Percentiles rank a stretch among this genome's conserved stretches.
phyloP scores from a whole-genome alignment of 495 filamentous ascomycete species.

The Lophiostoma macrostomum region DNA sequence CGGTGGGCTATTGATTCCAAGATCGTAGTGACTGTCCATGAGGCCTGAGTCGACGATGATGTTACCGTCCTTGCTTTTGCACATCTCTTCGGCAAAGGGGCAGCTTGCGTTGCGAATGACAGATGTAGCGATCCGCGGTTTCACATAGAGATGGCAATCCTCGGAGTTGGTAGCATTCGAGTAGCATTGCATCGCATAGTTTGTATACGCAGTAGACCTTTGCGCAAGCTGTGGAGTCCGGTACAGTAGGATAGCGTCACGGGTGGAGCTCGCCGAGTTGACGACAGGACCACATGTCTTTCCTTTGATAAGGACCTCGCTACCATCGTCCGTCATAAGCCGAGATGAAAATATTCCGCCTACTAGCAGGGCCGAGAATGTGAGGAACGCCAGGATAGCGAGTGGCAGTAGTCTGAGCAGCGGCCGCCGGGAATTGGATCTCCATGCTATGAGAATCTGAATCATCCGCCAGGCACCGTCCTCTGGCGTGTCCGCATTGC shows the following conservation, averaged over 20 bases:
- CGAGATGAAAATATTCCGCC: constrained; percentile 28
- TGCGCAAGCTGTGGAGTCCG: background rate
- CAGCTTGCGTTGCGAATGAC: background rate
- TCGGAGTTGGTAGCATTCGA: background rate
- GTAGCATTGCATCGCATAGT: constrained; percentile 8
- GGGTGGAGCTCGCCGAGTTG: background rate
- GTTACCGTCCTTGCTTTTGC: constrained; percentile 2
- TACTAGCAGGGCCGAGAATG: constrained; percentile 32
- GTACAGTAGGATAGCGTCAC: background rate
- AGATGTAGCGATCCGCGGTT: background rate
- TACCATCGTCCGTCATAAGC: background rate
- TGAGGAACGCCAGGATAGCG: constrained; percentile 33
- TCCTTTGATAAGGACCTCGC: constrained; percentile 10
- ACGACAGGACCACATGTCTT: background rate
- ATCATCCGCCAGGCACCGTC: constrained; percentile 35
- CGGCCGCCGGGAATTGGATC: constrained; percentile 28
- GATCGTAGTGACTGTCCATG: constrained; percentile 17
- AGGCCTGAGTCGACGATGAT: constrained; percentile 13
- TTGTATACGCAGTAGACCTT: background rate
- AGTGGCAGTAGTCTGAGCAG: constrained; percentile 35
- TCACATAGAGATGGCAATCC: constrained; percentile 7
- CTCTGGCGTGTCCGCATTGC: constrained; percentile 34
- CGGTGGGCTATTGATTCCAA: constrained; percentile 14
- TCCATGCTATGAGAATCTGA: constrained; percentile 38
- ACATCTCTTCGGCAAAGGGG: constrained; percentile 12